Evolutionary conservation across 192 early-diverging fungal species (phyloP), one percentile per base, ranked within the genome.

Genomic region (Paraglomus brasilianum): DNA sequence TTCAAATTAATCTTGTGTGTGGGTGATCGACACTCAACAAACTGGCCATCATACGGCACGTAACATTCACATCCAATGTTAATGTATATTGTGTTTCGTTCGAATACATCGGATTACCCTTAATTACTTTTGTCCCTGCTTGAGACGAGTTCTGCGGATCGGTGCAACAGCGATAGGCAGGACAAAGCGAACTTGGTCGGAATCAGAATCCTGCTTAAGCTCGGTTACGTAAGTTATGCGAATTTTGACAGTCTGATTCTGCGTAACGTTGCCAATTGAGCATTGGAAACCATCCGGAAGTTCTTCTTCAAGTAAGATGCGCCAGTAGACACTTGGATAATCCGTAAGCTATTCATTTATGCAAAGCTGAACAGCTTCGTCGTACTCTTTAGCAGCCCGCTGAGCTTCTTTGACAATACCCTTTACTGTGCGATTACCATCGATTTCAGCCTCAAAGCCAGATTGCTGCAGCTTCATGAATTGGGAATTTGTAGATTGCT

Each of bases 221-320:
- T 84, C 84, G 1, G 70, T 62, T n/a, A 84, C 66, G 66, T 86
- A 84, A 0, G 75, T 79, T 41, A 84, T 74, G 15, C 75, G 67
- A n/a, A 84, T 59, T 17, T 63, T 56, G 7, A 85, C 68, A 4
- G 43, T 74, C 9, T 66, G 58, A 5, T 60, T 53, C 17, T 79
- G 45, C 15, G 66, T 59, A 40, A 86, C 47, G 64, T 85, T 85
- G 15, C 83, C 83, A 19, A 85, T 47, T 14, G 68, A 74, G 24
- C 75, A 71, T 52, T 78, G 79, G 66, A 84, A 84, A 40, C 84
- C 80, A 42, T 77, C 75, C 38, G 75, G 13, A 0, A 43, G n/a
- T 44, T 69, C 5, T 44, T 52, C 36, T 44, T 68, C 66, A 15
- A 68, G 36, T 17, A 69, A 57, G 53, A 56, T 5, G 53, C 51